These are phyloP conservation scores for Sugiyamaella xylanicola DNA, from an alignment of 1,139 yeast genomes.

Conservation along the genomic window DNA sequence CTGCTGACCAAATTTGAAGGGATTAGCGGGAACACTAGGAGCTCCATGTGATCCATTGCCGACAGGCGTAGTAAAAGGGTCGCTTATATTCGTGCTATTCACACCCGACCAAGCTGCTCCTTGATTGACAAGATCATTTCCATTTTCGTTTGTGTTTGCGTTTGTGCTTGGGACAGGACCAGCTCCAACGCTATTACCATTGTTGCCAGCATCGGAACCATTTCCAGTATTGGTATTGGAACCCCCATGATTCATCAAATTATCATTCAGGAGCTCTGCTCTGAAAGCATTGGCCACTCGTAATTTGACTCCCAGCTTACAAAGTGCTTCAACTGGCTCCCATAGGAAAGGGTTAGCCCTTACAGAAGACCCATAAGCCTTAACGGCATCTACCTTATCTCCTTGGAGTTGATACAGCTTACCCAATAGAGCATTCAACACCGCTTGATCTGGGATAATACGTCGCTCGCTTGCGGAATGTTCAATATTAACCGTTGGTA, in stretches of 20 bases:
- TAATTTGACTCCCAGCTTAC: constrained; percentile 59
- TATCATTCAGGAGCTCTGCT: constrained; percentile 25
- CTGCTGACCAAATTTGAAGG: constrained; percentile 29
- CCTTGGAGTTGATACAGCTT: constrained; percentile 62
- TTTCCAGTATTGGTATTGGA: constrained; percentile 2
- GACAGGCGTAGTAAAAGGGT: constrained; percentile 29
- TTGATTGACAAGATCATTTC: too few species aligned
- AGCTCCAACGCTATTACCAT: neutral
- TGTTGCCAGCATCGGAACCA: constrained; percentile 2
- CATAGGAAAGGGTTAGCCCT: constrained; percentile 77
- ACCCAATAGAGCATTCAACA: constrained; percentile 68
- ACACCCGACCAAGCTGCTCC: too few species aligned
- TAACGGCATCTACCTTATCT: constrained; percentile 64
- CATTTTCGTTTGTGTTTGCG: too few species aligned
- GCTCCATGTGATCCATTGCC: neutral
- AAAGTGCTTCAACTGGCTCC: constrained; percentile 81
- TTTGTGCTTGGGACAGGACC: neutral
- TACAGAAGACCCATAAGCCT: constrained; percentile 68
- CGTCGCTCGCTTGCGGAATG: constrained; percentile 30
- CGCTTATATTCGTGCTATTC: constrained; percentile 6
- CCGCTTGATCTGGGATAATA: constrained; percentile 63
- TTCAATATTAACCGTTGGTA: neutral
- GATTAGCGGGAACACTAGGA: constrained; percentile 3
- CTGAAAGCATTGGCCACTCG: constrained; percentile 63
- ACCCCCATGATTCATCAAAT: constrained; percentile 12